Evolutionary conservation across 2,329 filamentous ascomycete genomes (phyloP).

Genomic region (Colletotrichum musae): DNA sequence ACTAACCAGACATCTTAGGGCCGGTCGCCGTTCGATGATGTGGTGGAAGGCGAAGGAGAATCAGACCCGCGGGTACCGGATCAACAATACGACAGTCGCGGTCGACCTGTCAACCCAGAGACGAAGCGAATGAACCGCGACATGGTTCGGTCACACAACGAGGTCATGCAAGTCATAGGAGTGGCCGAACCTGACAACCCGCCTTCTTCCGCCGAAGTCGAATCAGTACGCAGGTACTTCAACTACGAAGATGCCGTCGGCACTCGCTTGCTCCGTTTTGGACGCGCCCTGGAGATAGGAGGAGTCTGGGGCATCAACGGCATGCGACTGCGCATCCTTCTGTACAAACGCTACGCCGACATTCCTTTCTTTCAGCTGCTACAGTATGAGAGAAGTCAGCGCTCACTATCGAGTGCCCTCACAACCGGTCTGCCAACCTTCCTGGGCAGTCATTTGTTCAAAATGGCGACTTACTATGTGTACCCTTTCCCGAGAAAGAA

Average conservation of each 20-base stretch:
- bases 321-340: constrained; percentile 67
- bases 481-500: constrained; percentile 41
- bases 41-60: constrained; percentile 64
- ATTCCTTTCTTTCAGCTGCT: constrained; percentile 64
- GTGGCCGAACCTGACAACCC: constrained; percentile 71
- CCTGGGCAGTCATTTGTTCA: constrained; percentile 51
- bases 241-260: constrained; percentile 65
- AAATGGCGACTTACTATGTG: constrained; percentile 45
- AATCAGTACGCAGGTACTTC: constrained; percentile 59
- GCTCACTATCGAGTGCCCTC: constrained; percentile 51
- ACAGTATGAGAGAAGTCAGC: constrained; percentile 50
- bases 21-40: constrained; percentile 72
- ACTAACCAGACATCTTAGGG: constrained; percentile 56
- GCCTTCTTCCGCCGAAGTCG: constrained; percentile 54
- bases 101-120: constrained; percentile 68
- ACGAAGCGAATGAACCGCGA: constrained; percentile 70
- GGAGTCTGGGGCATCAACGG: constrained; percentile 67
- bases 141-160: constrained; percentile 73
- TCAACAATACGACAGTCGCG: constrained; percentile 69
- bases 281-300: constrained; percentile 56
- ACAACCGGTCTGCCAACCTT: constrained; percentile 58
- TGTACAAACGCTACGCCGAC: constrained; percentile 66
- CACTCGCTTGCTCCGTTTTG: constrained; percentile 52
- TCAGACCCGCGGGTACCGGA: constrained; percentile 55
- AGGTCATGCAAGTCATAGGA: constrained; percentile 75